A percentile compares a stretch with the other conserved stretches of the same genome.
These are phyloP conservation scores for Botrytis fragariae DNA, from an alignment of 2,329 filamentous ascomycete species.

Conservation along the genomic window DNA sequence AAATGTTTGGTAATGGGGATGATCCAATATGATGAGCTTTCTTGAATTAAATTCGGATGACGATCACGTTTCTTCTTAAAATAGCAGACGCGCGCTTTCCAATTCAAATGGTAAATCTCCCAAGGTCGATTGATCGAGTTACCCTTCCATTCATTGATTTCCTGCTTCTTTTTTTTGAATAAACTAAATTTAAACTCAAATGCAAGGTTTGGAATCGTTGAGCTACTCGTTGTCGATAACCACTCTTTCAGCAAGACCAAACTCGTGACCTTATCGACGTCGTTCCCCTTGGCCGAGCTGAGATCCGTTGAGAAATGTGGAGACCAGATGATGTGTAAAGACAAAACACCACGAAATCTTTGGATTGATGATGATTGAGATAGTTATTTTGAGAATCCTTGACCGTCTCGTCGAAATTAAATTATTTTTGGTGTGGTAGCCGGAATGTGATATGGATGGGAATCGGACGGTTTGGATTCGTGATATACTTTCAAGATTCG, in stretches of 20 bases:
- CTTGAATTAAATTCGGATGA: neutral
- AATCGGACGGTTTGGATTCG: no score
- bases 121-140: neutral
- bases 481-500: neutral
- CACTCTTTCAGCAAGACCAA: neutral
- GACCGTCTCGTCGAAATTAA: neutral
- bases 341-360: neutral
- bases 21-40: conserved; percentile 1
- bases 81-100: conserved; percentile 3
- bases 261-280: conserved; percentile 17
- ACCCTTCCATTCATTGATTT: conserved; percentile 4
- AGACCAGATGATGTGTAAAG: conserved; percentile 5
- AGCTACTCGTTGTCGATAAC: neutral
- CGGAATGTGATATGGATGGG: neutral
- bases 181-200: neutral
- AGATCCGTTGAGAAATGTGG: conserved; percentile 12
- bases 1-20: neutral
- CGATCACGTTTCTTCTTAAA: conserved; percentile 8
- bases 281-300: conserved; percentile 3
- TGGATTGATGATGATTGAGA: conserved; percentile 2
- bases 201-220: neutral
- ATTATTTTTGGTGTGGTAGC: neutral
- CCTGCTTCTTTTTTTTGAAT: neutral
- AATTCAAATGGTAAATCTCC: neutral
- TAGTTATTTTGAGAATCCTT: neutral